Conservation (phyloP, 192 early-diverging fungal species). For the Backusella macrospora region DNA sequence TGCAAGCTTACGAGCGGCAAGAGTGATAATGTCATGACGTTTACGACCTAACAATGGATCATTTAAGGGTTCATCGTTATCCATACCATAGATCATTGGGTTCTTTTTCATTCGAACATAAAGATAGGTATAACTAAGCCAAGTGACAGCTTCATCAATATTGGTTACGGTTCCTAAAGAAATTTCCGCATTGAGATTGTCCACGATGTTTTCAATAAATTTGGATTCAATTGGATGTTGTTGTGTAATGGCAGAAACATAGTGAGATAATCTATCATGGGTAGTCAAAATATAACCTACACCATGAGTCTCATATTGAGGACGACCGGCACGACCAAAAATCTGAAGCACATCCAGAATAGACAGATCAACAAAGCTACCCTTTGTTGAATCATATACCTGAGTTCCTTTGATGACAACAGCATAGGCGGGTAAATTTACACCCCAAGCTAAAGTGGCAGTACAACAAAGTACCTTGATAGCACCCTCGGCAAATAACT, state of each 20-base stretch:
- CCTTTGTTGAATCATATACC: slow-evolving; percentile 92
- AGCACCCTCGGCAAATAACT: slow-evolving; percentile 85
- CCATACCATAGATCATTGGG: slow-evolving; percentile 91
- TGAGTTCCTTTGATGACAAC: slow-evolving; percentile 99
- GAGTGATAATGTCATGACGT: slow-evolving; percentile 78
- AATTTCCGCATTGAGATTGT: slow-evolving; percentile 98
- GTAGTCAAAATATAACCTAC: slow-evolving; percentile 95
- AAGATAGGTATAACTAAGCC: slow-evolving; percentile 98
- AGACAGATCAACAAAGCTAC: slow-evolving; percentile 91
- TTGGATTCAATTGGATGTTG: slow-evolving; percentile 96
- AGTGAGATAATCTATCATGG: slow-evolving; percentile 91
- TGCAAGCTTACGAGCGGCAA: slow-evolving; percentile 74
- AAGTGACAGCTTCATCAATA: slow-evolving; percentile 91
- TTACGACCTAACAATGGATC: slow-evolving; percentile 81
- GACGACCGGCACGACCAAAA: slow-evolving; percentile 97
- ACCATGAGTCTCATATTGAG: slow-evolving; percentile 89
- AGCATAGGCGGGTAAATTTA: slow-evolving; percentile 97
- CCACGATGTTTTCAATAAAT: slow-evolving; percentile 83
- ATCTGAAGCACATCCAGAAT: slow-evolving; percentile 99
- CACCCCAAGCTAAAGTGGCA: slow-evolving; percentile 98
- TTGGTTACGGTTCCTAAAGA: slow-evolving; percentile 94
- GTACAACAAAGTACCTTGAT: slow-evolving; percentile 93
- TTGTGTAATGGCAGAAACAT: slow-evolving; percentile 92
- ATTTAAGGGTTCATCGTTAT: slow-evolving; percentile 71
- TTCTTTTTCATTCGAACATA: slow-evolving; percentile 96